Evolutionary conservation across 345 rosid genomes (phyloP), one percentile per base, ranked within the genome.

Genomic region (Hirschfeldia incana): DNA sequence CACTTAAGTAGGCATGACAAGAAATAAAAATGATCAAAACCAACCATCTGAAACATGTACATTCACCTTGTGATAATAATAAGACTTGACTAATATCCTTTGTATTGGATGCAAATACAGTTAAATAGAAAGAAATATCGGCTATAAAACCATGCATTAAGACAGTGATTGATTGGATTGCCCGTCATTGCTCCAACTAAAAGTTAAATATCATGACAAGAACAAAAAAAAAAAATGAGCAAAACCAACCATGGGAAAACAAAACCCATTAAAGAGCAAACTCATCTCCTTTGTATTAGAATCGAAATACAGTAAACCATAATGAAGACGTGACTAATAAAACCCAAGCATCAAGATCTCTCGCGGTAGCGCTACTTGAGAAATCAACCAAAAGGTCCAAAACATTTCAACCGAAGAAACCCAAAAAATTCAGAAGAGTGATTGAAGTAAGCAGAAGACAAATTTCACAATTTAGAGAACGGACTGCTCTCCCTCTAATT

Each of bases 1-100:
- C 4, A 13, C 49, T 65, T 7, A n/a, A 49, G 17, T 49, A 77
- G 16, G 16, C 59, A 37, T 71, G 28, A 57, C 9, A 15, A 17
- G 9, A 39, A 78, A 53, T 29, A 71, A 9, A 78, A 37, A 9
- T 36, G 71, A 55, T 37, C 7, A 10, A 71, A 39, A 16, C 26
- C 17, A 77, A 49, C 65, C 70, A 63, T 8, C 12, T 37, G 46
- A 61, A 62, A 77, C 44, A 37, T 7, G 44, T 37, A 37, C 44
- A 37, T 60, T 16, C 68, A 42, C 16, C 60, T 68, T 59, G 27
- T 6, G 27, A 67, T 13, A 11, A 1, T 33, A 1, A 37, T 1
- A 29, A 60, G 66, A 49, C 33, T 44, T 1, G 61, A 60, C 51
- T 44, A 51, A 70, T 5, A 32, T 63, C 36, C n/a, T 15, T 51